Evolutionary conservation across 306 rosid species (phyloP).

Genomic region (Prunus padus): DNA sequence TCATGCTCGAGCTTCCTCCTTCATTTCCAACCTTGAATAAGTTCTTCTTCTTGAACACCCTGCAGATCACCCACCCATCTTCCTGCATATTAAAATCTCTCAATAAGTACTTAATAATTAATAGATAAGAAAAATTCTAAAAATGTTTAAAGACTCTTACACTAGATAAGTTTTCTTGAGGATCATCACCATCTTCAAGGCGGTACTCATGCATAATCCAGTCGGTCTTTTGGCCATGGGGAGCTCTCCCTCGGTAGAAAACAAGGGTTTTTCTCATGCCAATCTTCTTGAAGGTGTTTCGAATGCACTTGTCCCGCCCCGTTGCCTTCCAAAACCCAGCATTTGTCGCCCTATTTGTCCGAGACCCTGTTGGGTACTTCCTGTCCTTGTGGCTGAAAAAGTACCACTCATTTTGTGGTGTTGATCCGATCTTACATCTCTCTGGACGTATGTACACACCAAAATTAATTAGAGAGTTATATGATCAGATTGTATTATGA

Average conservation of each 20-base stretch:
- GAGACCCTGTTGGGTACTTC: conserved; percentile 96
- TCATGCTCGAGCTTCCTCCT: conserved; percentile 46
- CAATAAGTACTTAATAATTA: no score
- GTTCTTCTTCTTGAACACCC: conserved; percentile 95
- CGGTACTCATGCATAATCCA: conserved; percentile 99
- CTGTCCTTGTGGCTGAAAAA: conserved; percentile 97
- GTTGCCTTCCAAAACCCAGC: conserved; percentile 99
- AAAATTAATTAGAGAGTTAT: no score
- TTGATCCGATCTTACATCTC: conserved; percentile 87
- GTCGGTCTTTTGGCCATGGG: conserved; percentile 92
- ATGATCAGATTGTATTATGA: no score
- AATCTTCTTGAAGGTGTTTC: conserved; percentile 72
- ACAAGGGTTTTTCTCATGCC: conserved; percentile 97
- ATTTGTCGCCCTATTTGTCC: conserved; percentile 87
- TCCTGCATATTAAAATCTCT: no score
- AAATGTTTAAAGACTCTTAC: conserved; percentile 29
- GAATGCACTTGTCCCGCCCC: conserved; percentile 87
- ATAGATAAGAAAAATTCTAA: no score
- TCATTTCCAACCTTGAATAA: conserved; percentile 59
- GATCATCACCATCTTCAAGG: conserved; percentile 72
- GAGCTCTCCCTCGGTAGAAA: conserved; percentile 91
- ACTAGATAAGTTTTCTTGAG: conserved; percentile 31
- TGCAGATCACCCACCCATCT: conserved; percentile 94
- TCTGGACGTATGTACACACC: conserved; percentile 40
- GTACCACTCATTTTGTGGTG: conserved; percentile 97